phyloP scores from a whole-genome alignment of 495 filamentous ascomycete genomes.

The Viridothelium virens region DNA sequence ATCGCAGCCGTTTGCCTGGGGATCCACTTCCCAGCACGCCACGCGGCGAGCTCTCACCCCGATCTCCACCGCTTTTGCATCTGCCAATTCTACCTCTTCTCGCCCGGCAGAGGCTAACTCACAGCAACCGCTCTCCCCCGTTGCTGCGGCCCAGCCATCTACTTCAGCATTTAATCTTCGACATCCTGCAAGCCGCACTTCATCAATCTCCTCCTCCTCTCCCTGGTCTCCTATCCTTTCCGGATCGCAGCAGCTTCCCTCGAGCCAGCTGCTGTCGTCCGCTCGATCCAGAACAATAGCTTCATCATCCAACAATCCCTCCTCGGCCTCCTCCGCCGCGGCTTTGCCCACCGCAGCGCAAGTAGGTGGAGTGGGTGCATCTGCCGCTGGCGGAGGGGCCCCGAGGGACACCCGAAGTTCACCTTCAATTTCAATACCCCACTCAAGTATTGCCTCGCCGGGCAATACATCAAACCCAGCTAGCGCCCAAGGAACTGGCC shows the following conservation, averaged over 20 bases:
- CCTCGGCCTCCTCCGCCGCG: slow-evolving; percentile 55
- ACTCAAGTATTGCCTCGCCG: slow-evolving; percentile 54
- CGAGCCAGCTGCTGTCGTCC: slow-evolving; percentile 49
- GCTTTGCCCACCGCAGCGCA: slow-evolving; percentile 45
- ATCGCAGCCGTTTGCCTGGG: slow-evolving; percentile 56
- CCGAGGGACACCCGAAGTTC: slow-evolving; percentile 55
- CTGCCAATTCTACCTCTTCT: slow-evolving; percentile 36
- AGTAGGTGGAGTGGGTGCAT: slow-evolving; percentile 44
- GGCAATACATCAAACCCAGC: slow-evolving; percentile 46
- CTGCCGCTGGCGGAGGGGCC: slow-evolving; percentile 51
- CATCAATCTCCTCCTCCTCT: slow-evolving; percentile 43
- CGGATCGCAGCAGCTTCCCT: slow-evolving; percentile 51
- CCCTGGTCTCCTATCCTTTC: slow-evolving; percentile 50
- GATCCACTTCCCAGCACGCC: slow-evolving; percentile 49
- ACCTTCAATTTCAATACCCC: slow-evolving; percentile 48
- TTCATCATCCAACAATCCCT: slow-evolving; percentile 48
- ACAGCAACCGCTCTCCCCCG: slow-evolving; percentile 41
- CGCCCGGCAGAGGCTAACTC: slow-evolving; percentile 44
- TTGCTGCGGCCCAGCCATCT: slow-evolving; percentile 49
- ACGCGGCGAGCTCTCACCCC: slow-evolving; percentile 53
- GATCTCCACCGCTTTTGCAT: slow-evolving; percentile 47
- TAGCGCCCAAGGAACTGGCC: slow-evolving; percentile 19
- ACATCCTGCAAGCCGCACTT: slow-evolving; percentile 44
- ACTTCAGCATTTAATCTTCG: slow-evolving; percentile 46
- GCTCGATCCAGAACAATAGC: slow-evolving; percentile 54